Evolutionary conservation across 2,329 filamentous ascomycete genomes (phyloP).

Genomic region (Nemania diffusa): DNA sequence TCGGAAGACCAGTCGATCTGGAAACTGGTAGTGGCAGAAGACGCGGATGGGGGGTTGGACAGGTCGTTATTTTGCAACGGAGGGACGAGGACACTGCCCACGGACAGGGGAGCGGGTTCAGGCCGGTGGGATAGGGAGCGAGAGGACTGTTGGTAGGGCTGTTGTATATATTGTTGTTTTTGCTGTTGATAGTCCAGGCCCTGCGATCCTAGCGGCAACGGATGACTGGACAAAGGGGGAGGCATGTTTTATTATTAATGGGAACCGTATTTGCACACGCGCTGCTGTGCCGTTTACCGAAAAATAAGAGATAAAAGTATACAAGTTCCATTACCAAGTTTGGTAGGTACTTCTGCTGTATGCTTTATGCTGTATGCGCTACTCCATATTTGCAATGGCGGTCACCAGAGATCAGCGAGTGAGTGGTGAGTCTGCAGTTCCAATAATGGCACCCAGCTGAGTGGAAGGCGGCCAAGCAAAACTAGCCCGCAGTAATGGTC

Average conservation of each 20-base stretch:
- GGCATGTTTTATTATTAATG: slow-evolving; percentile 41
- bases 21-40: slow-evolving; percentile 50
- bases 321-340: slow-evolving; percentile 22
- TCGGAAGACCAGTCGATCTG: slow-evolving; percentile 48
- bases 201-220: slow-evolving; percentile 34
- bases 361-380: too few species aligned
- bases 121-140: slow-evolving; percentile 34
- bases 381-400: slow-evolving; percentile 15
- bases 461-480: slow-evolving; percentile 14
- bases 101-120: slow-evolving; percentile 24
- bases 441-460: slow-evolving; percentile 25
- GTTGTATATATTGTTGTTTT: slow-evolving; percentile 27
- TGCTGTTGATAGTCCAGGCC: slow-evolving; percentile 34
- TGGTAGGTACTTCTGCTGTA: neutral
- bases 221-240: slow-evolving; percentile 46
- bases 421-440: slow-evolving; percentile 22
- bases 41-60: slow-evolving; percentile 48
- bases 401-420: slow-evolving; percentile 29
- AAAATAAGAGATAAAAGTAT: slow-evolving; percentile 4
- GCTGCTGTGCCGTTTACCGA: slow-evolving; percentile 28
- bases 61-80: slow-evolving; percentile 39
- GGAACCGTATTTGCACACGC: slow-evolving; percentile 1
- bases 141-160: slow-evolving; percentile 42
- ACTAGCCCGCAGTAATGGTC: slow-evolving; percentile 16
- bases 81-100: slow-evolving; percentile 22